These are phyloP conservation scores for Paramecium octaurelia DNA, from an alignment of 73 alveolate species.

Conservation along the genomic window DNA sequence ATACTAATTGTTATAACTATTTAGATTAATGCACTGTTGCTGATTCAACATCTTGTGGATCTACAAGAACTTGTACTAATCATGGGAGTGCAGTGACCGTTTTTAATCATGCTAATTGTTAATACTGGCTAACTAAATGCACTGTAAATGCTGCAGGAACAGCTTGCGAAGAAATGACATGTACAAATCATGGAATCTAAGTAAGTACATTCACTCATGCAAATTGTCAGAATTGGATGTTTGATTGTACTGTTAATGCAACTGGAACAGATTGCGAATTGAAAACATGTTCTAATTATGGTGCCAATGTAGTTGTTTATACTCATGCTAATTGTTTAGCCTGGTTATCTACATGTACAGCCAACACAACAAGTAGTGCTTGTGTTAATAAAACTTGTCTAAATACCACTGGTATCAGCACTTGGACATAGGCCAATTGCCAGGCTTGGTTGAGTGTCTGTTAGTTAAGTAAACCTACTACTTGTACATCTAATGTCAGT, in stretches of 20 bases:
- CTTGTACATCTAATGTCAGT: background rate
- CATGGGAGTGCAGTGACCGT: constrained; percentile 13
- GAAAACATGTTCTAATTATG: constrained; percentile 15
- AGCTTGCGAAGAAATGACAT: constrained; percentile 19
- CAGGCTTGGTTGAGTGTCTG: background rate
- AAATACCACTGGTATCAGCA: background rate
- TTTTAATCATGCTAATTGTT: background rate
- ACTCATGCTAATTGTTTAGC: constrained; percentile 26
- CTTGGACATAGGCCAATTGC: background rate
- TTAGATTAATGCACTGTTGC: background rate
- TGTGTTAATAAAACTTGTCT: background rate
- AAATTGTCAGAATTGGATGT: constrained; percentile 31
- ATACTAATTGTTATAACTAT: background rate
- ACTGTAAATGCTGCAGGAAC: background rate
- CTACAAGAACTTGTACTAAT: constrained; percentile 30
- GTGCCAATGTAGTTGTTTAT: constrained; percentile 21
- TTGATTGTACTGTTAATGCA: constrained; percentile 24
- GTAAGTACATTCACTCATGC: background rate
- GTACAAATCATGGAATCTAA: constrained; percentile 7
- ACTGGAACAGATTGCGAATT: constrained; percentile 11
- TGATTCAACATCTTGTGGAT: background rate
- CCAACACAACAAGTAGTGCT: background rate
- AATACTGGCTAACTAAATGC: background rate
- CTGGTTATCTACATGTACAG: background rate
- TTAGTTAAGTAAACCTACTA: background rate